Conservation (phyloP, 331 rosid genomes). For the Rhamnella rubrinervis region DNA sequence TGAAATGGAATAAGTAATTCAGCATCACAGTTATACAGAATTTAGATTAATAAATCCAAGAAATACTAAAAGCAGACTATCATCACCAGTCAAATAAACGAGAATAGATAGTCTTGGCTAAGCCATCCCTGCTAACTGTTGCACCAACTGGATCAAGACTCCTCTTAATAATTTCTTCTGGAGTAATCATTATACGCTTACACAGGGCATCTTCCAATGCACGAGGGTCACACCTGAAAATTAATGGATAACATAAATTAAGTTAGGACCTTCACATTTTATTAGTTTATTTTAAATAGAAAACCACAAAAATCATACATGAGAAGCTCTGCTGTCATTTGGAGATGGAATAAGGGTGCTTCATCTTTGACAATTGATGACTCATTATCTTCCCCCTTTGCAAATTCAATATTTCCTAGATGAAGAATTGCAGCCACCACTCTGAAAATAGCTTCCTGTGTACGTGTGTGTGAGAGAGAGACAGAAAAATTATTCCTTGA, state of each 20-base stretch:
- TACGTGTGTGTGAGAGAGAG: conserved; percentile 19
- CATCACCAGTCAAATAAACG: conserved; percentile 82
- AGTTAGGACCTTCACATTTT: neutral
- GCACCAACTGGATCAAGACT: conserved; percentile 83
- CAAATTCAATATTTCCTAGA: conserved; percentile 79
- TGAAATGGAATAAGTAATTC: too few species aligned
- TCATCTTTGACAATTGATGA: conserved; percentile 75
- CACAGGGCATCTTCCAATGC: conserved; percentile 76
- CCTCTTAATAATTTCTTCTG: conserved; percentile 78
- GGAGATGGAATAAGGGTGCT: conserved; percentile 67
- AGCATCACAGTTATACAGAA: too few species aligned
- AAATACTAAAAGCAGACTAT: too few species aligned
- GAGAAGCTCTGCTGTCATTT: conserved; percentile 85
- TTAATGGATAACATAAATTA: conserved; percentile 2
- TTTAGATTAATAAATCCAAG: too few species aligned
- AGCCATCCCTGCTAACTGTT: conserved; percentile 79
- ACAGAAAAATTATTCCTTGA: conserved; percentile 13
- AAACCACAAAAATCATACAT: conserved; percentile 47
- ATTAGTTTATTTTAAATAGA: conserved; percentile 13
- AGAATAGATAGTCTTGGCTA: conserved; percentile 86
- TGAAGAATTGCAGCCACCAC: conserved; percentile 93
- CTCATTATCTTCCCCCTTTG: conserved; percentile 65
- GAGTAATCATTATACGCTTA: conserved; percentile 84
- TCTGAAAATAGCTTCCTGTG: conserved; percentile 86
- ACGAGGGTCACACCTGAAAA: conserved; percentile 65